These are phyloP conservation scores for Ceratocystis cubensis DNA, from an alignment of 2,329 filamentous ascomycete species.

Conservation along the genomic window DNA sequence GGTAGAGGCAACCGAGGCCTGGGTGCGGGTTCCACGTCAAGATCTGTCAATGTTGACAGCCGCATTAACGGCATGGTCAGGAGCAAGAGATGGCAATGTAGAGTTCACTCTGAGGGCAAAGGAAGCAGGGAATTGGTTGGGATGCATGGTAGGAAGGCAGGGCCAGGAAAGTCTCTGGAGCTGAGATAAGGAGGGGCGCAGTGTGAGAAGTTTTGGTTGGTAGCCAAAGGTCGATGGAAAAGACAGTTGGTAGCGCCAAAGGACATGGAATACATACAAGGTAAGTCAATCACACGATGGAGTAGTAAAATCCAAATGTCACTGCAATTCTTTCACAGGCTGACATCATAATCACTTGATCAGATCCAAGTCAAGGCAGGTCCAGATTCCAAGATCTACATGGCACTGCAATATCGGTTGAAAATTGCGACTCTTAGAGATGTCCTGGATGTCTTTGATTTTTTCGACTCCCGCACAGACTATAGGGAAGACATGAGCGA, in stretches of 20 bases:
- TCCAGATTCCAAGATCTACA: background rate
- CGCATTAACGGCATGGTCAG: constrained; percentile 53
- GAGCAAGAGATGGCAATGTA: constrained; percentile 31
- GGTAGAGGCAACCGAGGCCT: constrained; percentile 42
- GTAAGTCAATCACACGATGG: background rate
- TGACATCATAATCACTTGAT: constrained; percentile 1
- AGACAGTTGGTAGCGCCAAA: background rate
- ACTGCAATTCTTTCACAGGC: background rate
- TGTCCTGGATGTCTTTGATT: constrained; percentile 15
- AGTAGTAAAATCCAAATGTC: background rate
- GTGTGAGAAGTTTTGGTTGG: background rate
- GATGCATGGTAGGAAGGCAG: constrained; percentile 41
- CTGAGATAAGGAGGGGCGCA: background rate
- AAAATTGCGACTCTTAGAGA: constrained; percentile 1
- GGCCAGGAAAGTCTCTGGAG: constrained; percentile 37
- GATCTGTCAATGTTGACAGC: constrained; percentile 50
- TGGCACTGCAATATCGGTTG: background rate
- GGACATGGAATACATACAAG: background rate
- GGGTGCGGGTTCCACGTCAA: constrained; percentile 51
- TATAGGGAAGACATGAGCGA: constrained; percentile 52
- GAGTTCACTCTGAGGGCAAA: constrained; percentile 42
- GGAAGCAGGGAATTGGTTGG: constrained; percentile 52
- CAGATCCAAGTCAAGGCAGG: background rate
- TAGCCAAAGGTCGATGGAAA: background rate
- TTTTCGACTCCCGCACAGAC: constrained; percentile 1